Evolutionary conservation across 768 basidiomycete genomes (phyloP).

Genomic region (Cyclocybe aegerita): DNA sequence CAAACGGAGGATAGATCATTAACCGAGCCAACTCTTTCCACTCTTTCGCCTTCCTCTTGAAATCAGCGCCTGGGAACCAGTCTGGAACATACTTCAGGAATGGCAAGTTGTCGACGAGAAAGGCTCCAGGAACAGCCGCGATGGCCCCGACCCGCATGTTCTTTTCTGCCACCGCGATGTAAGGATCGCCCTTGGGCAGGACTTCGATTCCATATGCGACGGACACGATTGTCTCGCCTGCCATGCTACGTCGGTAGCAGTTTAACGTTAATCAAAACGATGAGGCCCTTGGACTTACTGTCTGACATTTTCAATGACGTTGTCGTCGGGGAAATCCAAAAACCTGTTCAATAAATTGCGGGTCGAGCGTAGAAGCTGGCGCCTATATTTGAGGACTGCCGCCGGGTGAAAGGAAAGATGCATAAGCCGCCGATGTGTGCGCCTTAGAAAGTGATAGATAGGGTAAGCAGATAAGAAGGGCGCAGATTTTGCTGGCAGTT

Average conservation of each 20-base stretch:
- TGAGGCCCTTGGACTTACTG: constrained; percentile 25
- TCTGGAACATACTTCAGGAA: constrained; percentile 26
- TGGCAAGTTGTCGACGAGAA: constrained; percentile 29
- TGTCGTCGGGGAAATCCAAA: constrained; percentile 25
- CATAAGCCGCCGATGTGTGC: constrained; percentile 16
- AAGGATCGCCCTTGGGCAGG: constrained; percentile 38
- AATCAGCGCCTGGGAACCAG: constrained; percentile 33
- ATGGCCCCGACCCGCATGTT: constrained; percentile 30
- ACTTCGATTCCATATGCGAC: constrained; percentile 47
- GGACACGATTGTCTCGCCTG: constrained; percentile 33
- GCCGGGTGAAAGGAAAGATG: constrained; percentile 16
- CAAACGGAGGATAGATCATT: constrained; percentile 37
- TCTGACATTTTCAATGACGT: constrained; percentile 30
- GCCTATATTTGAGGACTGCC: constrained; percentile 20
- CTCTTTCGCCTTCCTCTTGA: constrained; percentile 37
- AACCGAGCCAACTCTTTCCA: constrained; percentile 31
- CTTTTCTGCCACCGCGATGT: constrained; percentile 38
- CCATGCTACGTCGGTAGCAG: constrained; percentile 22
- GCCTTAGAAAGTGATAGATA: constrained; percentile 1
- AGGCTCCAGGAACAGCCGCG: constrained; percentile 31
- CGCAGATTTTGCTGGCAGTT: too few species aligned
- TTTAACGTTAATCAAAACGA: not conserved
- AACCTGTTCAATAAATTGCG: constrained; percentile 32
- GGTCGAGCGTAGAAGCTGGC: constrained; percentile 26
- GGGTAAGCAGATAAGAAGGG: not conserved